These are phyloP conservation scores for Rhynchospora pubera DNA, from an alignment of 176 grass and related monocot genomes.

Conservation along the genomic window DNA sequence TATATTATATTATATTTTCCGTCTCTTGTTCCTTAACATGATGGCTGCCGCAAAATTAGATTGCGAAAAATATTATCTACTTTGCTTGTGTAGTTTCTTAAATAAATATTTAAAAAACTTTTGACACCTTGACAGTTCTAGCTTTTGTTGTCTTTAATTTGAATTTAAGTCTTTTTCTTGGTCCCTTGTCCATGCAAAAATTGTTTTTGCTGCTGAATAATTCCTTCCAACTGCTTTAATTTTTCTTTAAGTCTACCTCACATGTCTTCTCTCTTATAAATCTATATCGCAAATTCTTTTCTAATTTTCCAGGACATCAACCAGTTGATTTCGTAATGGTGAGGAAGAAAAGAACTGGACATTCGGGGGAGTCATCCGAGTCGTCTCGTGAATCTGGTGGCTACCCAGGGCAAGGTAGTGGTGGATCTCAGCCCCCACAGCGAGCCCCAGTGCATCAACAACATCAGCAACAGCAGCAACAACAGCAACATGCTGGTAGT, in stretches of 20 bases:
- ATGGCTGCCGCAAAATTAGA: neutral
- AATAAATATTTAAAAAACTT: neutral
- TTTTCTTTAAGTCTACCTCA: neutral
- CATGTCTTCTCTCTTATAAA: neutral
- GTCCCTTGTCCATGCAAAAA: neutral
- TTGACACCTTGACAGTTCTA: neutral
- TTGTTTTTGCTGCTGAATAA: neutral
- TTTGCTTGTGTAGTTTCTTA: neutral
- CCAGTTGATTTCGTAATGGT: conserved; percentile 42
- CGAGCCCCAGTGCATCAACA: conserved; percentile 42
- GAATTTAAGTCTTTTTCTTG: neutral
- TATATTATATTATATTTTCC: neutral
- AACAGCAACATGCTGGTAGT: conserved; percentile 18
- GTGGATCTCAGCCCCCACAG: conserved; percentile 38
- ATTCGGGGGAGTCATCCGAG: conserved; percentile 26
- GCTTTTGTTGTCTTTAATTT: neutral
- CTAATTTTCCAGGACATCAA: conserved; percentile 9
- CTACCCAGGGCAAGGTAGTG: conserved; percentile 38
- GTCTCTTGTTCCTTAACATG: neutral
- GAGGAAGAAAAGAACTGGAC: conserved; percentile 80
- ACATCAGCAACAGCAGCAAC: conserved; percentile 26
- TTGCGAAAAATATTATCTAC: neutral
- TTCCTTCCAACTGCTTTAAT: neutral
- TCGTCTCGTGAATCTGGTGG: conserved; percentile 23
- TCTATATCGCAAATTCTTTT: neutral